These are phyloP conservation scores for Leccinum pachyderme DNA, from an alignment of 1,284 basidiomycete genomes.

Conservation along the genomic window DNA sequence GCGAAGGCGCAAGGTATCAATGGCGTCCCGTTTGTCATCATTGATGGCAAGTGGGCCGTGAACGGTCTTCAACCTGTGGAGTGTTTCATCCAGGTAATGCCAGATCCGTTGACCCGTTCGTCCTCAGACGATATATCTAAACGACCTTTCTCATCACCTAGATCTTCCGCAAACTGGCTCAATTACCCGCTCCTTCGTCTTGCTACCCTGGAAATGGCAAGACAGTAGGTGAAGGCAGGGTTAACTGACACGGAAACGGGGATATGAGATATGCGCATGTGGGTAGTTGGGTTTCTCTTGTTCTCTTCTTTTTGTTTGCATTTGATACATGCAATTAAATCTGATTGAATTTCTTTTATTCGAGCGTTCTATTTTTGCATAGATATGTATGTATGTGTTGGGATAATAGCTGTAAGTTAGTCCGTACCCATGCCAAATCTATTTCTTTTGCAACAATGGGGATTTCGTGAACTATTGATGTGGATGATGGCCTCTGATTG, in stretches of 20 bases:
- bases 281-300: neutral
- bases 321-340: neutral
- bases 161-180: slow-evolving; percentile 32
- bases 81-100: slow-evolving; percentile 63
- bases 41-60: slow-evolving; percentile 77
- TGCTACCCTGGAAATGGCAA: neutral
- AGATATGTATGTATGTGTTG: neutral
- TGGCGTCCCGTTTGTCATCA: slow-evolving; percentile 78
- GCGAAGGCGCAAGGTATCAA: slow-evolving; percentile 68
- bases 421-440: neutral
- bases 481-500: too few species aligned
- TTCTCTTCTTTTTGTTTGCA: neutral
- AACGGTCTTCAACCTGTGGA: slow-evolving; percentile 73
- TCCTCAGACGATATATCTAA: neutral
- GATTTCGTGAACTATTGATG: neutral
- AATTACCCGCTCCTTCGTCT: slow-evolving; percentile 10
- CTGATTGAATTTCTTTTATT: neutral
- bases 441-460: neutral
- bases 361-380: neutral
- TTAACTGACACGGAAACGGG: slow-evolving; percentile 1
- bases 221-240: neutral
- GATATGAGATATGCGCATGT: neutral
- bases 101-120: neutral
- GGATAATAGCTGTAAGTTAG: neutral
- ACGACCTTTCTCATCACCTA: neutral